These are phyloP conservation scores for Passalora sequoiae DNA, from an alignment of 2,329 filamentous ascomycete genomes.

Conservation along the genomic window DNA sequence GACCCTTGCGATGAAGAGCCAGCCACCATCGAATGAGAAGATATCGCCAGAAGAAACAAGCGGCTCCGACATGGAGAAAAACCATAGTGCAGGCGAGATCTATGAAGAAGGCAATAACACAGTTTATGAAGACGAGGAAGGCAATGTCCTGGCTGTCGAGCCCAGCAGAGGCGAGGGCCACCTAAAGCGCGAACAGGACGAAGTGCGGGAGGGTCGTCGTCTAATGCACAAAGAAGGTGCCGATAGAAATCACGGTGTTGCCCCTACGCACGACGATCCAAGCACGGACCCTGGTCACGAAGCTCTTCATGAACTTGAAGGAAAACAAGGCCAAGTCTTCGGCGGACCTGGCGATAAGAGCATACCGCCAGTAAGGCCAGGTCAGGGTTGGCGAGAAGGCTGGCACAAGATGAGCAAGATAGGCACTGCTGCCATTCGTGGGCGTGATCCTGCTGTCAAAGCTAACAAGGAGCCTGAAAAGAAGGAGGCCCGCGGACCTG, in stretches of 20 bases:
- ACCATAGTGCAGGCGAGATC: constrained; percentile 52
- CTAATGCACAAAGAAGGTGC: constrained; percentile 50
- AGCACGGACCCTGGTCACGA: constrained; percentile 41
- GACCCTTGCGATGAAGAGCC: constrained; percentile 38
- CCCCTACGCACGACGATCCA: constrained; percentile 45
- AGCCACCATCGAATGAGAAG: constrained; percentile 21
- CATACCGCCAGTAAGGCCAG: constrained; percentile 35
- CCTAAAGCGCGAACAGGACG: constrained; percentile 57
- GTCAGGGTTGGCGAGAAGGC: constrained; percentile 37
- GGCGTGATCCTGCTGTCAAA: constrained; percentile 34
- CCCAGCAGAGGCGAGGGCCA: constrained; percentile 38
- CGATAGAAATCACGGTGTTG: constrained; percentile 38
- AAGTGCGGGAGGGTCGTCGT: constrained; percentile 48
- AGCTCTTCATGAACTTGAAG: constrained; percentile 59
- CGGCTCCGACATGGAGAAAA: constrained; percentile 24
- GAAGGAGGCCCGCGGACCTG: constrained; percentile 60
- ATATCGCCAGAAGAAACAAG: constrained; percentile 16
- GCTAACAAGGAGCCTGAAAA: constrained; percentile 34
- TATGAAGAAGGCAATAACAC: constrained; percentile 77
- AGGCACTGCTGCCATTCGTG: constrained; percentile 33
- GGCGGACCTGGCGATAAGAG: constrained; percentile 50
- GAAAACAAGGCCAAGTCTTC: constrained; percentile 73
- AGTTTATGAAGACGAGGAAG: constrained; percentile 78
- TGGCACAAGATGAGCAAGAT: constrained; percentile 40
- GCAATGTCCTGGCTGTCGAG: constrained; percentile 72